phyloP scores from a whole-genome alignment of 148 eudicot species.

The Chenopodium quinoa region DNA sequence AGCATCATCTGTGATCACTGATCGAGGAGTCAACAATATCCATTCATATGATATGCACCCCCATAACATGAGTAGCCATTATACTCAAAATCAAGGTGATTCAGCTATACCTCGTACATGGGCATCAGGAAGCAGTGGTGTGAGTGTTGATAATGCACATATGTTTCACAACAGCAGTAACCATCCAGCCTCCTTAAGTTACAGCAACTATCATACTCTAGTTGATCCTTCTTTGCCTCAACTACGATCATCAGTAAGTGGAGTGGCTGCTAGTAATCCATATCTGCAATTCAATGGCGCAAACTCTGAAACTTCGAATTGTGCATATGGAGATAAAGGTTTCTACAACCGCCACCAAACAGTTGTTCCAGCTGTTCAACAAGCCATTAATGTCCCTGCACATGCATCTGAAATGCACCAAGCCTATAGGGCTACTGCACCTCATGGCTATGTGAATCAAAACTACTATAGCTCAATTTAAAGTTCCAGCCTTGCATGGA shows the following conservation, averaged over 20 bases:
- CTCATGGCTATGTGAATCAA: conserved; percentile 12
- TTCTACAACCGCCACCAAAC: conserved; percentile 11
- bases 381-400: neutral
- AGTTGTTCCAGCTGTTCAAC: conserved; percentile 11
- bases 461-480: conserved; percentile 12
- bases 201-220: conserved; percentile 8
- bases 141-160: conserved; percentile 2
- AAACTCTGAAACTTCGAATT: conserved; percentile 7
- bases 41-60: neutral
- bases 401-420: neutral
- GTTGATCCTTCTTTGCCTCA: conserved; percentile 17
- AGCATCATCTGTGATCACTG: neutral
- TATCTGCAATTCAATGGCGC: neutral
- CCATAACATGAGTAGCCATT: neutral
- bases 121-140: neutral
- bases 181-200: conserved; percentile 1
- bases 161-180: neutral
- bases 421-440: conserved; percentile 16
- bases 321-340: conserved; percentile 21
- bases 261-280: neutral
- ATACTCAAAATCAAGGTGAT: conserved; percentile 17
- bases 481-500: conserved; percentile 11
- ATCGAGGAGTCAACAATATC: conserved; percentile 6
- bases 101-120: neutral
- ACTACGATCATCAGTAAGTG: conserved; percentile 1